phyloP scores from a whole-genome alignment of 768 basidiomycete species.

The Mrakia blollopis region DNA sequence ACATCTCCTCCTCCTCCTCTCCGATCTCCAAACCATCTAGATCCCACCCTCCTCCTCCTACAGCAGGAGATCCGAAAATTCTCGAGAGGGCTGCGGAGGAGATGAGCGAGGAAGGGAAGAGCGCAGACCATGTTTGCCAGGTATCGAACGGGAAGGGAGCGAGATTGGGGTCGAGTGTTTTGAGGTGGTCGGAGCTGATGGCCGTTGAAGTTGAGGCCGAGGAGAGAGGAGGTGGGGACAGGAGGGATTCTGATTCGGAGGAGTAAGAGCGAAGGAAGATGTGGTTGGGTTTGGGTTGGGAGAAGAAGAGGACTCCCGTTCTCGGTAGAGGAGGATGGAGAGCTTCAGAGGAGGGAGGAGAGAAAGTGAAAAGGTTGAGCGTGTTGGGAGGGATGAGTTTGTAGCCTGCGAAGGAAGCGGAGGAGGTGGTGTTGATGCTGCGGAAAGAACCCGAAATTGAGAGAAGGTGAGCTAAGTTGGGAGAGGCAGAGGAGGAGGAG shows the following conservation, averaged over 20 bases:
- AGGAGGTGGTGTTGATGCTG: background rate
- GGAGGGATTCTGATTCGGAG: background rate
- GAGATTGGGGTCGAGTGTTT: slow-evolving; percentile 26
- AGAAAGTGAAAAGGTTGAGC: slow-evolving; percentile 18
- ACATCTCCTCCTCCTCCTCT: slow-evolving; percentile 19
- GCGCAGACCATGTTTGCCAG: slow-evolving; percentile 5
- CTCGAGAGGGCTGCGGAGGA: background rate
- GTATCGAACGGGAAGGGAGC: slow-evolving; percentile 29
- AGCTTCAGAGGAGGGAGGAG: background rate
- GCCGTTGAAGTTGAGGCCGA: background rate
- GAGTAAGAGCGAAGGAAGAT: slow-evolving; percentile 15
- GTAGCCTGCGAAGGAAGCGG: slow-evolving; percentile 24
- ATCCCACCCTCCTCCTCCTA: slow-evolving; percentile 17
- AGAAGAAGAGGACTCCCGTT: slow-evolving; percentile 21
- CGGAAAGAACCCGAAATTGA: background rate
- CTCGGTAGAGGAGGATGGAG: background rate
- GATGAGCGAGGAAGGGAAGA: slow-evolving; percentile 11
- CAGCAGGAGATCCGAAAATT: background rate
- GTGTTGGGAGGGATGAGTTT: slow-evolving; percentile 26
- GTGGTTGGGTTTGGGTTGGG: slow-evolving; percentile 11
- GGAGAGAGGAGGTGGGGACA: background rate
- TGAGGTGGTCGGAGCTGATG: slow-evolving; percentile 9
- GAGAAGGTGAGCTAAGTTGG: background rate
- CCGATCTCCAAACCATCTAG: slow-evolving; percentile 31
- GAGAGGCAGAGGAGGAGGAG: background rate